Percentiles rank a stretch among this genome's conserved stretches.
These are phyloP conservation scores for Blepharisma japonicum DNA, from an alignment of 73 alveolate genomes.

Conservation along the genomic window DNA sequence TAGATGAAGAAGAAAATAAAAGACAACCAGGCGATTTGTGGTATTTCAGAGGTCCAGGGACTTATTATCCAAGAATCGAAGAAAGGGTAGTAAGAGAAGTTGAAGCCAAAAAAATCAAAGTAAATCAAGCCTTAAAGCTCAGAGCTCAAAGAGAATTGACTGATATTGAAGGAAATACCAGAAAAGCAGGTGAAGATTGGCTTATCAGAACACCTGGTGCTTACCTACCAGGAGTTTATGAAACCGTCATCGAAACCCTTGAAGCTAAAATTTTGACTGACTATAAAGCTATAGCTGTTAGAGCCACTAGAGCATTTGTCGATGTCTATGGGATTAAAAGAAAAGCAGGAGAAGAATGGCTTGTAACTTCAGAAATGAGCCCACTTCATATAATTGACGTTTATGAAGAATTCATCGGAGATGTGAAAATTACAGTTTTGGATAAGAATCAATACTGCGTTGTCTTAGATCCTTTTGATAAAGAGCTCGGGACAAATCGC, in stretches of 20 bases:
- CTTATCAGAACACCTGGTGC: slow-evolving; percentile 71
- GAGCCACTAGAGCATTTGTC: slow-evolving; percentile 59
- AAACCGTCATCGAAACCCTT: slow-evolving; percentile 45
- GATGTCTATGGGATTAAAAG: slow-evolving; percentile 75
- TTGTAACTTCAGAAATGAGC: slow-evolving; percentile 55
- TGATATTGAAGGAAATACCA: slow-evolving; percentile 40
- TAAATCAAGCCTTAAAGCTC: slow-evolving; percentile 57
- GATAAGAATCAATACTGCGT: slow-evolving; percentile 68
- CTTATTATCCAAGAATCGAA: slow-evolving; percentile 77
- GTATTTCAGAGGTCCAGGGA: slow-evolving; percentile 68
- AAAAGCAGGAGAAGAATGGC: slow-evolving; percentile 85
- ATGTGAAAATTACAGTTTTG: slow-evolving; percentile 53
- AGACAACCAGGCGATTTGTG: slow-evolving; percentile 79
- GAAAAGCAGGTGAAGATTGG: slow-evolving; percentile 83
- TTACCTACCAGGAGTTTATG: slow-evolving; percentile 69
- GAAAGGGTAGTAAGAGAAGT: slow-evolving; percentile 45
- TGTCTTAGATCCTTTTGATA: slow-evolving; percentile 68
- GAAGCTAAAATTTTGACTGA: slow-evolving; percentile 60
- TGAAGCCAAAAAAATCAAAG: slow-evolving; percentile 37
- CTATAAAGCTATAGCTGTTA: slow-evolving; percentile 52
- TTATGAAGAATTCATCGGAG: slow-evolving; percentile 52
- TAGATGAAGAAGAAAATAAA: slow-evolving; percentile 56
- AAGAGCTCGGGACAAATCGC: slow-evolving; percentile 45
- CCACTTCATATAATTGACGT: slow-evolving; percentile 70
- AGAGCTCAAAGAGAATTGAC: slow-evolving; percentile 46